phyloP scores from a whole-genome alignment of 345 rosid species.

The Schrenkiella parvula region DNA sequence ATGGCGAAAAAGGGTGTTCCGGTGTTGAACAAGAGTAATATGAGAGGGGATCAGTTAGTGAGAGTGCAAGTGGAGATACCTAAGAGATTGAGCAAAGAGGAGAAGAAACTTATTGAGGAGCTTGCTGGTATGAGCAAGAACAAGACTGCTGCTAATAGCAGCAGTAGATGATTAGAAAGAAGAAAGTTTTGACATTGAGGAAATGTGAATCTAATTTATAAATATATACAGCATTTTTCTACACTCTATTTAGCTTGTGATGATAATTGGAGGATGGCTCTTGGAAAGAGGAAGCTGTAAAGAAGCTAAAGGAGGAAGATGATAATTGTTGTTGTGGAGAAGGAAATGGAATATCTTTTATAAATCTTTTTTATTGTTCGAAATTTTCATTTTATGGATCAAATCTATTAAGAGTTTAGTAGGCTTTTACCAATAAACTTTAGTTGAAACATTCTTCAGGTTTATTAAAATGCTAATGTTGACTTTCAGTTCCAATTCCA shows the following conservation, averaged over 20 bases:
- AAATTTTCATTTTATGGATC: background rate
- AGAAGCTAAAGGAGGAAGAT: background rate
- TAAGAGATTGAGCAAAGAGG: conserved; percentile 82
- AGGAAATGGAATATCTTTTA: background rate
- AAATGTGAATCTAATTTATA: conserved; percentile 4
- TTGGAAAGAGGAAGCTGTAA: background rate
- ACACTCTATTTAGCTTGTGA: background rate
- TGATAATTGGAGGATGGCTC: background rate
- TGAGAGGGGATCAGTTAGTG: conserved; percentile 94
- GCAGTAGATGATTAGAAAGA: conserved; percentile 40
- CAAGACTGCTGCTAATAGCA: conserved; percentile 56
- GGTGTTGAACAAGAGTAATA: conserved; percentile 70
- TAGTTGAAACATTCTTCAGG: background rate
- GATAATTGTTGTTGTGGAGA: conserved; percentile 7
- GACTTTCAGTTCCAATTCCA: background rate
- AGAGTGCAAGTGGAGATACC: conserved; percentile 99
- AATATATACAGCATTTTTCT: conserved; percentile 6
- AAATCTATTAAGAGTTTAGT: background rate
- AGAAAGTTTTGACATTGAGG: conserved; percentile 23
- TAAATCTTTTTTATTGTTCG: background rate
- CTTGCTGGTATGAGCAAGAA: conserved; percentile 86
- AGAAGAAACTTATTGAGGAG: conserved; percentile 80
- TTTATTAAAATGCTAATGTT: background rate
- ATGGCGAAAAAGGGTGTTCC: conserved; percentile 99
- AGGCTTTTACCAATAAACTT: too few relatives aligned